phyloP scores from a whole-genome alignment of 345 rosid genomes.

The Rhodomyrtus tomentosa region DNA sequence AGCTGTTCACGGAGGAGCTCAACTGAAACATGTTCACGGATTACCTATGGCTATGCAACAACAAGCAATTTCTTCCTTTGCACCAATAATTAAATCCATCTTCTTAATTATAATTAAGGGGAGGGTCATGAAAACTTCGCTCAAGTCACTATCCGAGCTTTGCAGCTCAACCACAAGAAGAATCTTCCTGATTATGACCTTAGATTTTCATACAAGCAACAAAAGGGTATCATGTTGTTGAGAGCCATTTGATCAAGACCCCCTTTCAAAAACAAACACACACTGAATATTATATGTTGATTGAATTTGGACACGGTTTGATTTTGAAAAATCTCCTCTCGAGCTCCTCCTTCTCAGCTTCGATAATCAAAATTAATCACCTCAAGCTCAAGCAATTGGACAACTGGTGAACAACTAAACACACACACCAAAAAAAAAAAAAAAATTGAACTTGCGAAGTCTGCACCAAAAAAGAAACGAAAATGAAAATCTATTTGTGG shows the following conservation, averaged over 20 bases:
- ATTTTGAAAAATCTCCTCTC: neutral
- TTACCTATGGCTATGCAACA: neutral
- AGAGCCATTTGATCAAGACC: neutral
- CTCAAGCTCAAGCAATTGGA: slow-evolving; percentile 17
- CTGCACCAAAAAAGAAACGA: neutral
- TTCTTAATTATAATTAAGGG: neutral
- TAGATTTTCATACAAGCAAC: slow-evolving; percentile 19
- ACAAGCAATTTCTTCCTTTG: neutral
- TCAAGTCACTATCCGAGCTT: neutral
- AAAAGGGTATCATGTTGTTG: slow-evolving; percentile 3
- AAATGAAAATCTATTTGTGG: neutral
- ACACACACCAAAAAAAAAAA: neutral
- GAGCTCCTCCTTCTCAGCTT: neutral
- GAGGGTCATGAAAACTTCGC: neutral
- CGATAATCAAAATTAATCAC: slow-evolving; percentile 7
- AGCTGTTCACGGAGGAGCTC: neutral
- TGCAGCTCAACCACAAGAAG: slow-evolving; percentile 44
- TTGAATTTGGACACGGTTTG: neutral
- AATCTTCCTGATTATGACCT: slow-evolving; percentile 38
- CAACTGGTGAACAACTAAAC: slow-evolving; percentile 21
- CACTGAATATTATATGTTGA: neutral
- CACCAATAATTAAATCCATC: neutral
- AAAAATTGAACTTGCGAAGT: neutral
- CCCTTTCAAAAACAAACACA: slow-evolving; percentile 8
- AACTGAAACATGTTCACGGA: neutral